These are phyloP conservation scores for Rosa lucieae DNA, from an alignment of 306 rosid species.

Conservation along the genomic window DNA sequence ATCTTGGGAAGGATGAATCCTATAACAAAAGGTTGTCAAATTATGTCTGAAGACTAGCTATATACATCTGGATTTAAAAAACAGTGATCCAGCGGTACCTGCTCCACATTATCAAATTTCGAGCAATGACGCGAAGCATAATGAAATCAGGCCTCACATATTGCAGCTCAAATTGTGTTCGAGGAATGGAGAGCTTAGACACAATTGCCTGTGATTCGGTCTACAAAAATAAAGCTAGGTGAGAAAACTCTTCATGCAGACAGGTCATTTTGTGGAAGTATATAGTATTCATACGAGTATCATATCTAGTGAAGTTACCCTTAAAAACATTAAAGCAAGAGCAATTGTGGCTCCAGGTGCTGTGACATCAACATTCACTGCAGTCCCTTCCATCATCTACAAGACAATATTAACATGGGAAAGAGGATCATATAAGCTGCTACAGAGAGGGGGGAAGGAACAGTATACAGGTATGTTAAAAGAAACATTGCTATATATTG, in stretches of 20 bases:
- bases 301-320: constrained; percentile 47
- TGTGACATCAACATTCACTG: constrained; percentile 84
- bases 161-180: constrained; percentile 80
- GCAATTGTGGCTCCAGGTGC: constrained; percentile 96
- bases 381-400: constrained; percentile 91
- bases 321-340: constrained; percentile 89
- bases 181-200: constrained; percentile 82
- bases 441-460: not conserved
- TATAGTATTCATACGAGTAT: constrained; percentile 25
- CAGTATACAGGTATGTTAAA: constrained; percentile 1
- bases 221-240: constrained; percentile 45
- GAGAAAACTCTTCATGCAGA: constrained; percentile 21
- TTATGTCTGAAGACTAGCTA: constrained; percentile 30
- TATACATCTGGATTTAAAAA: constrained; percentile 19
- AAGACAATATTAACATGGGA: constrained; percentile 24
- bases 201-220: constrained; percentile 87
- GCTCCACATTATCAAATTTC: constrained; percentile 95
- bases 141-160: constrained; percentile 98
- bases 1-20: constrained; percentile 87
- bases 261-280: constrained; percentile 15
- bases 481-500: constrained; percentile 13
- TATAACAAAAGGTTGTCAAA: constrained; percentile 35
- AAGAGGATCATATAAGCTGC: constrained; percentile 26
- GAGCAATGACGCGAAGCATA: constrained; percentile 94
- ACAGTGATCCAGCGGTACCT: constrained; percentile 51